A percentile compares a stretch with the other conserved stretches of the same genome.
phyloP scores from a whole-genome alignment of 192 early-diverging fungal species.

The Coemansia furcata region DNA sequence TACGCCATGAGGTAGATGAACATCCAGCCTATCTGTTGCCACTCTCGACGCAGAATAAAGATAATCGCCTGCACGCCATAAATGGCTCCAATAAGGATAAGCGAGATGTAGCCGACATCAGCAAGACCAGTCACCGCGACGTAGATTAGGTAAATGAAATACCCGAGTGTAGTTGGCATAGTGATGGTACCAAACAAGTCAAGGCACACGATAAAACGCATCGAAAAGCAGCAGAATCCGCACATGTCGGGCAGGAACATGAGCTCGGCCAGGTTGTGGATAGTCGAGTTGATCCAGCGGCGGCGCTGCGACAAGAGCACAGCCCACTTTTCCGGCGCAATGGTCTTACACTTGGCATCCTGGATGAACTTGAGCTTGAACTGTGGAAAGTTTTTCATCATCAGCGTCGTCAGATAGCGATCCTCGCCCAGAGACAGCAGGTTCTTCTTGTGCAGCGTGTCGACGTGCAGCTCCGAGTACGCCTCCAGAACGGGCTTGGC shows the following conservation, averaged over 20 bases:
- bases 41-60: slow-evolving; percentile 72
- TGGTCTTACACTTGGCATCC: slow-evolving; percentile 86
- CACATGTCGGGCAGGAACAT: slow-evolving; percentile 84
- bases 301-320: slow-evolving; percentile 92
- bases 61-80: slow-evolving; percentile 90
- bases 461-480: slow-evolving; percentile 88
- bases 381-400: slow-evolving; percentile 96
- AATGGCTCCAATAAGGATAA: slow-evolving; percentile 75
- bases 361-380: slow-evolving; percentile 91
- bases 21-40: slow-evolving; percentile 83
- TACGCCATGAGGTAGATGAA: slow-evolving; percentile 82
- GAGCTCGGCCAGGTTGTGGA: slow-evolving; percentile 94
- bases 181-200: slow-evolving; percentile 87
- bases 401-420: slow-evolving; percentile 6
- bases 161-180: slow-evolving; percentile 79
- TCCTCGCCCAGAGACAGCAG: slow-evolving; percentile 76
- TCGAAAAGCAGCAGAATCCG: slow-evolving; percentile 96
- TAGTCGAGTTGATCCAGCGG: slow-evolving; percentile 99
- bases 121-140: slow-evolving; percentile 56
- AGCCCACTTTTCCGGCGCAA: slow-evolving; percentile 86
- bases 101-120: slow-evolving; percentile 49
- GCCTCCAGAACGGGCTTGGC: slow-evolving; percentile 77
- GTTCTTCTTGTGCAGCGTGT: slow-evolving; percentile 98
- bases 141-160: slow-evolving; percentile 77
- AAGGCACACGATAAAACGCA: slow-evolving; percentile 95